Percentiles rank a stretch among this genome's conserved stretches.
Conservation (phyloP, 768 basidiomycete species). For the Neoboletus magnificus region DNA sequence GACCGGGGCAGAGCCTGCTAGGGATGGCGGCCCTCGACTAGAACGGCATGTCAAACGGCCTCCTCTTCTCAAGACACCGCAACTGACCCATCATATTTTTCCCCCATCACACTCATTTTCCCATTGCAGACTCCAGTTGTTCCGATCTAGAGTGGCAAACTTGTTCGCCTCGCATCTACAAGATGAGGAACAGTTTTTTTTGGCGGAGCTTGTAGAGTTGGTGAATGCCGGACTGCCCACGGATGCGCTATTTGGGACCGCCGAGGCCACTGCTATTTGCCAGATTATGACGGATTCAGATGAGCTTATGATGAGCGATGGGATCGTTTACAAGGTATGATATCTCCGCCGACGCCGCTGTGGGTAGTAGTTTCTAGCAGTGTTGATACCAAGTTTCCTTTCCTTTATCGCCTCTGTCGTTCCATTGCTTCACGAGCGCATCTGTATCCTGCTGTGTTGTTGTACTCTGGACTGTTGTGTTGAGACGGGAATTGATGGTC, state of each 20-base stretch:
- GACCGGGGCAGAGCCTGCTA: conserved; percentile 34
- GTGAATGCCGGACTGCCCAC: conserved; percentile 76
- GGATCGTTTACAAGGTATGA: conserved; percentile 82
- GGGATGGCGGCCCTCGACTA: conserved; percentile 45
- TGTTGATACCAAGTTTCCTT: neutral
- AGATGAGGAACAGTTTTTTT: conserved; percentile 73
- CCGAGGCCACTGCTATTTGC: conserved; percentile 74
- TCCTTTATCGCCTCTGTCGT: neutral
- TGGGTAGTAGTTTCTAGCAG: neutral
- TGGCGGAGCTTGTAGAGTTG: conserved; percentile 63
- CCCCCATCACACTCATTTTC: neutral
- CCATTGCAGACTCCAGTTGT: conserved; percentile 62
- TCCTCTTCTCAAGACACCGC: neutral
- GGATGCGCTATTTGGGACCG: conserved; percentile 70
- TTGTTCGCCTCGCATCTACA: conserved; percentile 65
- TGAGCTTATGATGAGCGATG: conserved; percentile 86
- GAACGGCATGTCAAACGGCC: conserved; percentile 52
- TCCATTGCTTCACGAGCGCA: conserved; percentile 3
- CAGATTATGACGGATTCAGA: conserved; percentile 66
- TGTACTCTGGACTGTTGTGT: neutral
- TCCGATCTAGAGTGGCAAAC: conserved; percentile 73
- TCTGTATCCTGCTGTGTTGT: conserved; percentile 1
- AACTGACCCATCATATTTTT: neutral
- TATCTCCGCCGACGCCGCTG: neutral
- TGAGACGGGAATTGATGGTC: neutral